phyloP scores from a whole-genome alignment of 352 stramenopile species.

The Discostella stelligera region DNA sequence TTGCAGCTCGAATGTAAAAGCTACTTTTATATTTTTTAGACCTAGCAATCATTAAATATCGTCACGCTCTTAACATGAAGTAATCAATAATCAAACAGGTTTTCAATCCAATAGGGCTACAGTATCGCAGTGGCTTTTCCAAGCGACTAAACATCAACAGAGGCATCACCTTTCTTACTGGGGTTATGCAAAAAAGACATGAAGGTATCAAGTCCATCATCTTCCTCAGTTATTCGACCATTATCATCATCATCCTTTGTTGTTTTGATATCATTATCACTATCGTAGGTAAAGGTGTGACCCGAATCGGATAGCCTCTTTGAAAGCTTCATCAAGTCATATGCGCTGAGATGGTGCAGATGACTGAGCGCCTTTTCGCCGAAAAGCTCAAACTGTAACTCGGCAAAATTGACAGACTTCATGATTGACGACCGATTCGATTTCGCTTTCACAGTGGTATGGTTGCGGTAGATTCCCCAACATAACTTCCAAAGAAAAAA shows the following conservation, averaged over 20 bases:
- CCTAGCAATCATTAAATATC: too few relatives aligned
- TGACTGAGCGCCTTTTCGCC: conserved; percentile 30
- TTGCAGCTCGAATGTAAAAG: too few relatives aligned
- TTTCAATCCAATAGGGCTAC: too few relatives aligned
- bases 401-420: conserved; percentile 26
- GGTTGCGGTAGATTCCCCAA: not conserved
- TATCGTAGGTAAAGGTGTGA: too few relatives aligned
- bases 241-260: not conserved
- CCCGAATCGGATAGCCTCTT: not conserved
- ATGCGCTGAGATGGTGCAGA: not conserved
- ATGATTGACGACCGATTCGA: conserved; percentile 8
- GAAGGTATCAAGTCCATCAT: not conserved
- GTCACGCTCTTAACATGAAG: too few relatives aligned
- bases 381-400: conserved; percentile 38
- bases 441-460: not conserved
- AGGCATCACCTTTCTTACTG: not conserved
- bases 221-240: not conserved
- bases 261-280: too few relatives aligned
- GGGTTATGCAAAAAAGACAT: not conserved
- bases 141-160: not conserved
- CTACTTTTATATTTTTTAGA: too few relatives aligned
- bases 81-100: too few relatives aligned
- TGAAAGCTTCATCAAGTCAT: not conserved
- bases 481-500: conserved; percentile 35
- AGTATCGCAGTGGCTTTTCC: too few relatives aligned